These are phyloP conservation scores for Microstroma glucosiphilum DNA, from an alignment of 1,284 basidiomycete species.

Conservation along the genomic window DNA sequence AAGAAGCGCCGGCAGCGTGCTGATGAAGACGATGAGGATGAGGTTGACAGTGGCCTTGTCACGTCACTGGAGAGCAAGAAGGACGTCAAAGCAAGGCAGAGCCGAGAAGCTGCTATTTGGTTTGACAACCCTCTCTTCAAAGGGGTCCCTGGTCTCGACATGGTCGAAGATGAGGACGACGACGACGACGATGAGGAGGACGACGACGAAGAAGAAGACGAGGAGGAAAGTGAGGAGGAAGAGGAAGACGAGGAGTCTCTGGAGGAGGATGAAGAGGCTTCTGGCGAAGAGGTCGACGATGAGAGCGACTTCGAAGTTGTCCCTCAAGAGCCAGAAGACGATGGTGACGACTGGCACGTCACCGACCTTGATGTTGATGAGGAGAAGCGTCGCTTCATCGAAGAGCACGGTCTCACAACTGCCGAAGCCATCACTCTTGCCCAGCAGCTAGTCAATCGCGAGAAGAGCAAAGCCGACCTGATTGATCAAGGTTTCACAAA, in stretches of 20 bases:
- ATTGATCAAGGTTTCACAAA: conserved; percentile 95
- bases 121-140: conserved; percentile 92
- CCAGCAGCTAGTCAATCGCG: conserved; percentile 82
- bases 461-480: conserved; percentile 79
- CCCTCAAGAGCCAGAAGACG: conserved; percentile 53
- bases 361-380: conserved; percentile 68
- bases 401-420: conserved; percentile 76
- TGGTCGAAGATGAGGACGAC: conserved; percentile 52
- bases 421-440: conserved; percentile 89
- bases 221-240: conserved; percentile 50
- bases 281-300: conserved; percentile 31
- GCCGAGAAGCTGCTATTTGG: conserved; percentile 67
- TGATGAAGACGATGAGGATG: conserved; percentile 15
- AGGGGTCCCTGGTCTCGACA: conserved; percentile 60
- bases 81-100: conserved; percentile 40
- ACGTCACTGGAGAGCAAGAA: conserved; percentile 26
- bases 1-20: conserved; percentile 5
- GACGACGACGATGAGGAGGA: conserved; percentile 42
- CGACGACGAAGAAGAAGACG: conserved; percentile 41
- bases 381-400: conserved; percentile 64
- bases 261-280: neutral
- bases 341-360: conserved; percentile 71
- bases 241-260: conserved; percentile 30
- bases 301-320: conserved; percentile 40
- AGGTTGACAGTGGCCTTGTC: conserved; percentile 22